phyloP scores from a whole-genome alignment of 768 basidiomycete species.

The Termitomyces heimii region DNA sequence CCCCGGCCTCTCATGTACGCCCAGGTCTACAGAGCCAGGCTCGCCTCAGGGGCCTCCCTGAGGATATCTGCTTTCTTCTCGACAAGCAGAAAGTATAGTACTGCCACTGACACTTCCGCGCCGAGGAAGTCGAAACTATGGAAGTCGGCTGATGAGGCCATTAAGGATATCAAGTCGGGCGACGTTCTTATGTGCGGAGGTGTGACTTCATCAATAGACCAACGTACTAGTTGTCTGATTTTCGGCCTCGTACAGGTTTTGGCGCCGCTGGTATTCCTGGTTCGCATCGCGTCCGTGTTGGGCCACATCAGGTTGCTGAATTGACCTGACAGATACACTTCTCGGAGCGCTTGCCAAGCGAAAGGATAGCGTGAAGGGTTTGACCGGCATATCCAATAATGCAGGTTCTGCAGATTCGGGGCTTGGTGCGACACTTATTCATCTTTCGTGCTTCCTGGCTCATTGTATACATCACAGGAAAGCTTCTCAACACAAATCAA shows the following conservation, averaged over 20 bases:
- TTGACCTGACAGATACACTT: constrained; percentile 59
- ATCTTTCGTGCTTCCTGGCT: background rate
- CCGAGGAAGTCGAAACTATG: constrained; percentile 63
- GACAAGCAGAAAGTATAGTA: constrained; percentile 25
- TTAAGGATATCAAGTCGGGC: constrained; percentile 78
- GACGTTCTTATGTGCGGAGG: constrained; percentile 78
- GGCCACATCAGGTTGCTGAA: background rate
- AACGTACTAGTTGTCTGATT: background rate
- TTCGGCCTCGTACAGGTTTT: constrained; percentile 52
- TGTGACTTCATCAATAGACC: constrained; percentile 28
- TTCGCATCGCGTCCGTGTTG: constrained; percentile 21
- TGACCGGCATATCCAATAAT: constrained; percentile 89
- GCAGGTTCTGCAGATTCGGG: constrained; percentile 68
- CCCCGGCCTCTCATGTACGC: constrained; percentile 9
- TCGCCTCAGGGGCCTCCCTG: constrained; percentile 12
- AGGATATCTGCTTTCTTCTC: constrained; percentile 16
- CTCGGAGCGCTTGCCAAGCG: constrained; percentile 72
- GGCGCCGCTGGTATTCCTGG: constrained; percentile 87
- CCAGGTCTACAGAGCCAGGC: constrained; percentile 18
- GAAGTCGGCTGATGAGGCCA: constrained; percentile 75
- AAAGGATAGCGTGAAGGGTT: constrained; percentile 54
- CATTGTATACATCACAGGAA: constrained; percentile 37
- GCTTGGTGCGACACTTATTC: constrained; percentile 41
- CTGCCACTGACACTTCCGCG: constrained; percentile 22
- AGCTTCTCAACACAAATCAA: constrained; percentile 68